A percentile compares a stretch with the other conserved stretches of the same genome.
phyloP scores from a whole-genome alignment of 257 asterid genomes.

The Rhazya stricta region DNA sequence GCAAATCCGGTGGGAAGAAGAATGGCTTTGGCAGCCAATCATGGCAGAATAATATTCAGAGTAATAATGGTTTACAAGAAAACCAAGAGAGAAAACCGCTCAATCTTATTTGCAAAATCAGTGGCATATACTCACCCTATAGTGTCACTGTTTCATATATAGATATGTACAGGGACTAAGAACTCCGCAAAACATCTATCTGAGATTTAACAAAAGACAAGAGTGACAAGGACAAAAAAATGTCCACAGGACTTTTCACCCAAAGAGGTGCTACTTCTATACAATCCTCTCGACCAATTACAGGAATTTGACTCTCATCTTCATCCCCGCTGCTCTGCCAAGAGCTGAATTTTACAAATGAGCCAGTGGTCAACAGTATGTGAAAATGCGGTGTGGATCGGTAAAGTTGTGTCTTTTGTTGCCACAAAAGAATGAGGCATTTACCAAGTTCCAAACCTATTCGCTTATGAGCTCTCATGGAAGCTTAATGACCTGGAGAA shows the following conservation, averaged over 20 bases:
- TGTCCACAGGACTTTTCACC: not conserved
- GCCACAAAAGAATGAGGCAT: conserved; percentile 10
- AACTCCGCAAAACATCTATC: conserved; percentile 16
- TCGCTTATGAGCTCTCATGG: conserved; percentile 50
- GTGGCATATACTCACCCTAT: conserved; percentile 13
- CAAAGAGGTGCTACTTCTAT: not conserved
- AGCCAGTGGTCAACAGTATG: not conserved
- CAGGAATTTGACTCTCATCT: conserved; percentile 11
- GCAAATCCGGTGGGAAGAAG: not conserved
- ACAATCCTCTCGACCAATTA: not conserved
- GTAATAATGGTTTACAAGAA: not conserved
- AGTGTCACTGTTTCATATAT: conserved; percentile 4
- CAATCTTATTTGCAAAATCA: conserved; percentile 11
- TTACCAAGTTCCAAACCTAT: conserved; percentile 10
- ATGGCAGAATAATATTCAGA: not conserved
- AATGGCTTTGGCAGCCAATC: not conserved
- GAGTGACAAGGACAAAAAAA: not conserved
- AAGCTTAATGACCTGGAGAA: conserved; percentile 64
- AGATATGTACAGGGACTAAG: conserved; percentile 17
- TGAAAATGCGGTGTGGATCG: not conserved
- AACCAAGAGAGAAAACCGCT: not conserved
- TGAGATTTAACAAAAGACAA: not conserved
- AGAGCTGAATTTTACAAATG: conserved; percentile 8
- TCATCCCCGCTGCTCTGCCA: not conserved
- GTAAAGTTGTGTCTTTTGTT: not conserved